These are phyloP conservation scores for Eucalyptus viminalis DNA, from an alignment of 345 rosid genomes.

Conservation along the genomic window DNA sequence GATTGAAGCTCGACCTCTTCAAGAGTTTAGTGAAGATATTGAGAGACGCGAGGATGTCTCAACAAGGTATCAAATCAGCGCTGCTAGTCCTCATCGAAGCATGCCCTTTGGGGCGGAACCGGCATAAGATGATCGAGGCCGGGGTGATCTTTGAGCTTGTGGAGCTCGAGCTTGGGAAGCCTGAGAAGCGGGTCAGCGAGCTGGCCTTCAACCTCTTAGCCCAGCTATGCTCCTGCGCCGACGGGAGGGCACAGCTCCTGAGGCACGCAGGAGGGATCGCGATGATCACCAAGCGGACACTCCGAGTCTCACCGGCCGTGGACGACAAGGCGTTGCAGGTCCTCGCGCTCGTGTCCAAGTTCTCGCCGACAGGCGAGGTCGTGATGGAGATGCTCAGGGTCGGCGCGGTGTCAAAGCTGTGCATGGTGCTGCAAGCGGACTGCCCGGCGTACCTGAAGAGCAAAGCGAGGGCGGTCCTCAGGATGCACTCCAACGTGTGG, in stretches of 20 bases:
- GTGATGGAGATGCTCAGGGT: conserved; percentile 45
- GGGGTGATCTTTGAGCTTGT: conserved; percentile 26
- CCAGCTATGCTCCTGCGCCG: conserved; percentile 27
- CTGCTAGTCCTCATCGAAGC: conserved; percentile 11
- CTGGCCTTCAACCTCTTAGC: conserved; percentile 26
- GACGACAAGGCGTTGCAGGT: conserved; percentile 36
- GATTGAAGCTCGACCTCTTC: conserved; percentile 14
- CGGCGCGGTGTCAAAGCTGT: conserved; percentile 48
- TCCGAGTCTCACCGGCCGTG: conserved; percentile 35
- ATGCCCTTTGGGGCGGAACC: conserved; percentile 28
- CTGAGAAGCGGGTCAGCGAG: conserved; percentile 29
- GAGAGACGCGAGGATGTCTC: neutral
- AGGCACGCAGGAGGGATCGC: conserved; percentile 35
- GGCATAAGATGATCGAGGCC: conserved; percentile 20
- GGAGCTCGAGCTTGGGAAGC: conserved; percentile 37
- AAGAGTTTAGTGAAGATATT: conserved; percentile 1
- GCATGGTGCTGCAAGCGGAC: conserved; percentile 51
- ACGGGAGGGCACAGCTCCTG: conserved; percentile 28
- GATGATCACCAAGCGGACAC: conserved; percentile 30
- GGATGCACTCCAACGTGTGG: conserved; percentile 32
- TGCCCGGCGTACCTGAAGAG: conserved; percentile 22
- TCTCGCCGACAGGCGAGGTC: conserved; percentile 11
- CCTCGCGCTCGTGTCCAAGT: conserved; percentile 13
- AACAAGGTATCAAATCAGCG: conserved; percentile 20
- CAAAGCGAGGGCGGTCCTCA: conserved; percentile 29